Percentiles rank a stretch among this genome's conserved stretches.
Conservation (phyloP, 1,139 yeast species). For the Geotrichum restrictum region DNA sequence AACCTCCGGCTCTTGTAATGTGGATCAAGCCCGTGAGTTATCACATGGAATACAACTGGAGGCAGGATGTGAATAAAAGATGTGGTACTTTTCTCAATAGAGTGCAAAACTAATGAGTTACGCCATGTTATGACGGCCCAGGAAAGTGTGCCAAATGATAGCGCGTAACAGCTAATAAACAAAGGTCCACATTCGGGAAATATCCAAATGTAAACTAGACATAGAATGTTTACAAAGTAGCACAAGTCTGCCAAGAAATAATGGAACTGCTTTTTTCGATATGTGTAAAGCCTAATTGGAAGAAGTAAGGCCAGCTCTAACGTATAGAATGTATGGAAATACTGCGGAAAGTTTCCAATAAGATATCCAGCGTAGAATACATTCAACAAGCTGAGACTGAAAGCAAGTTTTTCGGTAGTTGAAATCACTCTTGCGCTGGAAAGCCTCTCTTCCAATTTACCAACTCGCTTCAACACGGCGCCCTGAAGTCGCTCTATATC, state of each 20-base stretch:
- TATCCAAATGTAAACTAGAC: conserved; percentile 73
- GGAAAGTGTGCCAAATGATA: conserved; percentile 82
- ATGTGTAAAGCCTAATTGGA: conserved; percentile 83
- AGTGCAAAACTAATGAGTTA: conserved; percentile 85
- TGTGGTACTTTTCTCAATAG: conserved; percentile 89
- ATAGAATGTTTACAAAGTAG: conserved; percentile 76
- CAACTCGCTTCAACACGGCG: conserved; percentile 42
- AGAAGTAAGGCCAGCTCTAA: conserved; percentile 56
- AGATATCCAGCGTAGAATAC: conserved; percentile 71
- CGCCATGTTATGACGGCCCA: conserved; percentile 97
- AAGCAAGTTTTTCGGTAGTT: conserved; percentile 74
- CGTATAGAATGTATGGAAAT: conserved; percentile 75
- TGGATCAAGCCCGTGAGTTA: conserved; percentile 70
- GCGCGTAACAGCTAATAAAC: conserved; percentile 78
- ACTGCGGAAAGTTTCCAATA: conserved; percentile 72
- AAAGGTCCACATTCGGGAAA: conserved; percentile 69
- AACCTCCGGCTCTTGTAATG: conserved; percentile 57
- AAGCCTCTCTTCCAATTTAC: conserved; percentile 56
- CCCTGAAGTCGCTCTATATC: conserved; percentile 37
- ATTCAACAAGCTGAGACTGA: conserved; percentile 65
- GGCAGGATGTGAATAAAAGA: conserved; percentile 90
- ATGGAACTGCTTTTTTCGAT: conserved; percentile 72
- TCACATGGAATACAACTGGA: conserved; percentile 80
- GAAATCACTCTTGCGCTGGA: conserved; percentile 42
- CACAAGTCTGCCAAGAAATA: conserved; percentile 91